Evolutionary conservation across 495 filamentous ascomycete species (phyloP).

Genomic region (Lasiosphaeriaceae sp.): DNA sequence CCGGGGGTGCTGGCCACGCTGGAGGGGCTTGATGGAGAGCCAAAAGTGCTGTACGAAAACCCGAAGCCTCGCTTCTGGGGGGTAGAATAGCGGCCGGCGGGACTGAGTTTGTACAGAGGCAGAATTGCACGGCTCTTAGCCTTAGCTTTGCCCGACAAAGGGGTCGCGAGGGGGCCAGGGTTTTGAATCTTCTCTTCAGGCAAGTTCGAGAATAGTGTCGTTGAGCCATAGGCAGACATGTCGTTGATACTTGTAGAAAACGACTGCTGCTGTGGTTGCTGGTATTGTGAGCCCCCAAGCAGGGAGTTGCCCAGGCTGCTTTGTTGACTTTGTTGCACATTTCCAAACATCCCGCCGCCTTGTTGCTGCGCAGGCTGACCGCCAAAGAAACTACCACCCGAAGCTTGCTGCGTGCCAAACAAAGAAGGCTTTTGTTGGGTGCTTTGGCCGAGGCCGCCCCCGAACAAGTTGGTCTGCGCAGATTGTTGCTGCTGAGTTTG

Average conservation of each 20-base stretch:
- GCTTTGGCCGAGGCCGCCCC: conserved; percentile 35
- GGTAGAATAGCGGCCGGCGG: conserved; percentile 70
- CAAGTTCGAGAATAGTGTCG: conserved; percentile 72
- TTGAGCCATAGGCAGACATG: conserved; percentile 74
- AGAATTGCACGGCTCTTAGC: conserved; percentile 71
- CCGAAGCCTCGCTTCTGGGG: conserved; percentile 81
- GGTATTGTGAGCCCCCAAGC: conserved; percentile 38
- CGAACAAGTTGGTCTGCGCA: conserved; percentile 39
- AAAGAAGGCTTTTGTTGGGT: conserved; percentile 41
- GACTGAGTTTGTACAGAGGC: conserved; percentile 86
- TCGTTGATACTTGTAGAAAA: conserved; percentile 74
- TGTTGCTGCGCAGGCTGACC: conserved; percentile 44
- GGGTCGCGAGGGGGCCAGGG: conserved; percentile 81
- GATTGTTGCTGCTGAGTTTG: conserved; percentile 58
- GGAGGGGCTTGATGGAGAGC: conserved; percentile 68
- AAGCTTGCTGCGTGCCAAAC: conserved; percentile 37
- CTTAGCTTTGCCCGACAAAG: conserved; percentile 66
- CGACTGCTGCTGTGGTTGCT: conserved; percentile 53
- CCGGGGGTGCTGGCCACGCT: conserved; percentile 66
- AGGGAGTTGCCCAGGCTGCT: conserved; percentile 32
- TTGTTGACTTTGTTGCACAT: conserved; percentile 46
- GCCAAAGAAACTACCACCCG: conserved; percentile 61
- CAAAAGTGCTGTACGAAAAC: conserved; percentile 86
- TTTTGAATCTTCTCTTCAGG: conserved; percentile 58
- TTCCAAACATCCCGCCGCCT: conserved; percentile 38